Percentiles rank a stretch among this genome's conserved stretches.
These are phyloP conservation scores for Vitis rotundifolia DNA, from an alignment of 164 flowering plant species.

Conservation along the genomic window DNA sequence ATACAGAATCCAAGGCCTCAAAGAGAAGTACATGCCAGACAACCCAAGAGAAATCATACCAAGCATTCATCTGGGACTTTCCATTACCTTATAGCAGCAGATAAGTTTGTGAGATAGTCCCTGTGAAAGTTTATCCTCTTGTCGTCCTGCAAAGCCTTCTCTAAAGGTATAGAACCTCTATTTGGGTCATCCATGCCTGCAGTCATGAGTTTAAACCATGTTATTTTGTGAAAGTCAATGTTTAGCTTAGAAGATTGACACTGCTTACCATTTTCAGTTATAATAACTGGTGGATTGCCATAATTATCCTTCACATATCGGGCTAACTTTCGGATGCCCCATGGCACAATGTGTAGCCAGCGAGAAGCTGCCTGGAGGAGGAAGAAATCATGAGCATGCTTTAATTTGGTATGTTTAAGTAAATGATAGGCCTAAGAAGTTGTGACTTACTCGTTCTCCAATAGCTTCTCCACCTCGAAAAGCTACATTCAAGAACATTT, in stretches of 20 bases:
- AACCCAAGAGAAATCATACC: background rate
- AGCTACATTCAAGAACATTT: slow-evolving; percentile 39
- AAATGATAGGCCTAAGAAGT: slow-evolving; percentile 1
- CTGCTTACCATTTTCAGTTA: slow-evolving; percentile 84
- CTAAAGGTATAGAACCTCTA: slow-evolving; percentile 30
- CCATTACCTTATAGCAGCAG: slow-evolving; percentile 76
- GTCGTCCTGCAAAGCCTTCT: slow-evolving; percentile 62
- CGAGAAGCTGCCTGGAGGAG: slow-evolving; percentile 65
- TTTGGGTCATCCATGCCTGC: slow-evolving; percentile 90
- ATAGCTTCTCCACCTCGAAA: slow-evolving; percentile 50
- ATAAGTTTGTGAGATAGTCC: slow-evolving; percentile 82
- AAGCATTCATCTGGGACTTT: background rate
- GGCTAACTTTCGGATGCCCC: slow-evolving; percentile 72
- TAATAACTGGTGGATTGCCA: slow-evolving; percentile 67
- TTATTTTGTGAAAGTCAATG: background rate
- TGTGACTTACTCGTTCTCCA: slow-evolving; percentile 70
- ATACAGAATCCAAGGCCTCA: background rate
- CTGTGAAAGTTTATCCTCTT: slow-evolving; percentile 77
- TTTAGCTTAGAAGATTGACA: background rate
- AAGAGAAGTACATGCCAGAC: background rate
- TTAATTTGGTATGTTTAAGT: background rate
- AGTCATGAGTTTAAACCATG: background rate
- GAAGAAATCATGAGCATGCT: slow-evolving; percentile 1
- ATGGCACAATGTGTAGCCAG: slow-evolving; percentile 88
- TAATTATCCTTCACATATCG: slow-evolving; percentile 67